These are phyloP conservation scores for Athelia psychrophila DNA, from an alignment of 1,284 basidiomycete species.

Conservation along the genomic window DNA sequence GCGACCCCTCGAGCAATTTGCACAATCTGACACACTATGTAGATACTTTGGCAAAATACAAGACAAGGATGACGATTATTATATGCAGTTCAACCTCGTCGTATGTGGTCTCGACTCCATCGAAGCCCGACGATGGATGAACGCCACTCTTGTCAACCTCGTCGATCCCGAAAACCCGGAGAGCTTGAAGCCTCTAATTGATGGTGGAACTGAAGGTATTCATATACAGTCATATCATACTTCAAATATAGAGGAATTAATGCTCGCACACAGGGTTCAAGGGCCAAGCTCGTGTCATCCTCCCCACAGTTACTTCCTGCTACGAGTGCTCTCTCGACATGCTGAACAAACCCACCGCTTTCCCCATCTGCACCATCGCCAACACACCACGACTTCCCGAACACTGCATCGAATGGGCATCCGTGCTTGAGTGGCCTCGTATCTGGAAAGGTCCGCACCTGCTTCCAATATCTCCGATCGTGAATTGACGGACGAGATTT, in stretches of 20 bases:
- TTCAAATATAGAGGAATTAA: slow-evolving; percentile 7
- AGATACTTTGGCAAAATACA: slow-evolving; percentile 98
- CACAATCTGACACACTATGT: slow-evolving; percentile 14
- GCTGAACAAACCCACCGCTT: slow-evolving; percentile 96
- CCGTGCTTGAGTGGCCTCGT: slow-evolving; percentile 97
- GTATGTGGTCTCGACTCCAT: slow-evolving; percentile 99
- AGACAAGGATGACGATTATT: slow-evolving; percentile 95
- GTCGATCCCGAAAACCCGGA: slow-evolving; percentile 91
- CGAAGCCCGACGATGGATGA: slow-evolving; percentile 97
- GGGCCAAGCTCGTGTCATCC: slow-evolving; percentile 96
- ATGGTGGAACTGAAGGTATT: slow-evolving; percentile 96
- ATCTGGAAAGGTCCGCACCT: slow-evolving; percentile 72
- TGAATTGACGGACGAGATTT: slow-evolving; percentile 6
- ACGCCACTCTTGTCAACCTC: slow-evolving; percentile 93
- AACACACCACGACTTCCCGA: slow-evolving; percentile 98
- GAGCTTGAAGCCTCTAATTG: slow-evolving; percentile 96
- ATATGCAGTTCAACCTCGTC: slow-evolving; percentile 94
- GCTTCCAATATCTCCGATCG: background rate
- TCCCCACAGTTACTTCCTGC: slow-evolving; percentile 94
- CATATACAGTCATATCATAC: background rate
- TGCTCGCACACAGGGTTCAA: slow-evolving; percentile 76
- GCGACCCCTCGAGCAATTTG: background rate
- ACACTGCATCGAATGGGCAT: slow-evolving; percentile 99
- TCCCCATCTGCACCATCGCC: slow-evolving; percentile 98
- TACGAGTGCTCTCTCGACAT: slow-evolving; percentile 99